Base-by-base conservation (phyloP, 176 grass and related monocot species). In the Poa pratensis region DNA sequence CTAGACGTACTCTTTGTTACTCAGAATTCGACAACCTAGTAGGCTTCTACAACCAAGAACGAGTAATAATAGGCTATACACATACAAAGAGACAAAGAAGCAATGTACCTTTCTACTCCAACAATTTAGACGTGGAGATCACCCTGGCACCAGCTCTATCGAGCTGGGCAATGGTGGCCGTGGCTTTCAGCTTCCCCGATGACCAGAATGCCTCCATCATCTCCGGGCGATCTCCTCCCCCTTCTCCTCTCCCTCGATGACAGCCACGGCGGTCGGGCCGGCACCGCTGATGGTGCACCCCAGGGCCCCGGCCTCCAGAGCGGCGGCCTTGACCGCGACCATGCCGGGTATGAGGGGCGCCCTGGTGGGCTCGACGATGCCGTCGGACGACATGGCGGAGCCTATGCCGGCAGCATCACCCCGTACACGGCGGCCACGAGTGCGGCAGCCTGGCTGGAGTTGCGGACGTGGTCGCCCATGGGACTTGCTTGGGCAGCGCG, bases 81-180 rank as follows among this genome's bases (percentile, higher is more conserved):
- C 6, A 46, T 9, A 83, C 46, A 65, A 7, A 75, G 73, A 53
- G 60, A 82, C 3, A 67, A 26, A 50, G 7, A 62, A 53, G 84
- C 9, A 77, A 53, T 2, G 77, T 66, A 88, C 85, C 87, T 86
- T 68, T n/a, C 30, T 83, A 83, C 22, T 89, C 18, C 15, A 65
- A 17, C 64, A 67, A 68, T 37, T 7, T 68, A 37, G 65, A 68
- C 3, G 65, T 68, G 17, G 65, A 19, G 65, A 68, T 68, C 19
- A 68, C 65, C 32, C 65, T 10, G 65, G 65, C 65, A 20, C 65
- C 65, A 0, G 65, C 65, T 68, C 17, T 9, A 39, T 68, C 65
- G 0, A 68, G 65, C 17, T 68, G 65, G 32, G 65, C 65, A 1
- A 68, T 20, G 32, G 65, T 68, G 65, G 65, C 65, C 7, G 65